These are phyloP conservation scores for Capniomyces stellatus DNA, from an alignment of 371 early-diverging fungal genomes.

Conservation along the genomic window DNA sequence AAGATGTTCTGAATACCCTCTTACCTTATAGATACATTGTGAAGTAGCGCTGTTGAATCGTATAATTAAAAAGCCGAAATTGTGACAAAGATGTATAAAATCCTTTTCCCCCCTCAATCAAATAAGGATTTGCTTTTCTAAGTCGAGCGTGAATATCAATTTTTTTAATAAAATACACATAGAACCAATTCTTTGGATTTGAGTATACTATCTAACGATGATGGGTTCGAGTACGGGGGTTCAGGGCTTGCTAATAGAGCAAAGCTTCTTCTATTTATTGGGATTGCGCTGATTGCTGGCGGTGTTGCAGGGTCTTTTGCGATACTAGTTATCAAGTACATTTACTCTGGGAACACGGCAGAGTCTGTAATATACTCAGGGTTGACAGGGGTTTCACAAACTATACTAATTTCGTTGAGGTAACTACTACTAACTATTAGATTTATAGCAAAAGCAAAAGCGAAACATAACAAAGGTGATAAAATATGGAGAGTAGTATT, in stretches of 20 bases:
- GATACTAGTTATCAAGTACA: slow-evolving; percentile 23
- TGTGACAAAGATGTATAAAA: too few relatives aligned
- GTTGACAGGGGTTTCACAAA: slow-evolving; percentile 21
- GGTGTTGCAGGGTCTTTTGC: slow-evolving; percentile 24
- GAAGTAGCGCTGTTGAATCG: not conserved
- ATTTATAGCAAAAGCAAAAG: too few relatives aligned
- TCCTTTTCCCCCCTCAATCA: too few relatives aligned
- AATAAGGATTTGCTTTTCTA: too few relatives aligned
- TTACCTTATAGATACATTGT: too few relatives aligned
- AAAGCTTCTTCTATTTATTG: slow-evolving; percentile 23
- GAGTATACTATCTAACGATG: slow-evolving; percentile 15
- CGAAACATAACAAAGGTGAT: too few relatives aligned
- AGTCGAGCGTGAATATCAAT: too few relatives aligned
- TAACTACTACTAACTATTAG: slow-evolving; percentile 16
- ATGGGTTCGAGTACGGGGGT: slow-evolving; percentile 18
- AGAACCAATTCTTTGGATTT: slow-evolving; percentile 25
- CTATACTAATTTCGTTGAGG: slow-evolving; percentile 8
- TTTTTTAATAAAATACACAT: too few relatives aligned
- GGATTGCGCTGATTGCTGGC: slow-evolving; percentile 24
- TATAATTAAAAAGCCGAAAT: too few relatives aligned
- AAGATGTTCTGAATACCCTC: not conserved
- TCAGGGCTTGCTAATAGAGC: slow-evolving; percentile 19
- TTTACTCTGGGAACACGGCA: slow-evolving; percentile 17
- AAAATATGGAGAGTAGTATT: too few relatives aligned
- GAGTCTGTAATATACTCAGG: slow-evolving; percentile 14